Conservation (phyloP, 2,329 filamentous ascomycete species). For the Trichoderma cornu-damae region DNA sequence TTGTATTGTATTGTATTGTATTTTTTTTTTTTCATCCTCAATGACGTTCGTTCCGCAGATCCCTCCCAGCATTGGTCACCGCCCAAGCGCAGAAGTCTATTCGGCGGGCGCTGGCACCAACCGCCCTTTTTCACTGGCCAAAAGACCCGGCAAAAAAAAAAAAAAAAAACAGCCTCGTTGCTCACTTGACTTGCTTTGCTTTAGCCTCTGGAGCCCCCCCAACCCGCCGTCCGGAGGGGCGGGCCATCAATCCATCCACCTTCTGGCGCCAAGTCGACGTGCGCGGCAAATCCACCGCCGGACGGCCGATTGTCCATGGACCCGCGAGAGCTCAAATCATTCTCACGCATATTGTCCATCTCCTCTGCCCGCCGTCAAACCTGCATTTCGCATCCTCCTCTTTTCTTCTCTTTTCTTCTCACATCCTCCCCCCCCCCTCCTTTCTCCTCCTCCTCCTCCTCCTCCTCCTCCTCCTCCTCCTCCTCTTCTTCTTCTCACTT, state of each 20-base stretch:
- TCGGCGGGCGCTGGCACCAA: neutral
- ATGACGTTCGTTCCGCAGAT: neutral
- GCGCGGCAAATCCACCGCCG: slow-evolving; percentile 9
- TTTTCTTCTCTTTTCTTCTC: no score
- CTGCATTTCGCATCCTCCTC: neutral
- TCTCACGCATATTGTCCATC: neutral
- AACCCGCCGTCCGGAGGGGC: slow-evolving; percentile 4
- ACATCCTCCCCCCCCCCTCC: no score
- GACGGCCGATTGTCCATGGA: slow-evolving; percentile 5
- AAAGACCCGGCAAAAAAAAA: no score
- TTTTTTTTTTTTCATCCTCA: neutral
- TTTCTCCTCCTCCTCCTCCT: no score
- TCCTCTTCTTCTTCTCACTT: no score
- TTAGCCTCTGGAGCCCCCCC: slow-evolving; percentile 12
- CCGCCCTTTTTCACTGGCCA: no score
- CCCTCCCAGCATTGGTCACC: no score
- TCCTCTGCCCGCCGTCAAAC: neutral
- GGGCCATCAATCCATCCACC: slow-evolving; percentile 11
- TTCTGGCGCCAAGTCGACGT: neutral
- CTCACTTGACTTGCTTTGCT: neutral
- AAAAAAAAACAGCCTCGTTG: neutral
- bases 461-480: no score
- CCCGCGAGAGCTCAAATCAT: neutral
- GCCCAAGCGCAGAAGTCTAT: slow-evolving; percentile 7
- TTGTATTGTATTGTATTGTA: no score